Evolutionary conservation across 441 rosid genomes (phyloP).

Genomic region (Dalechampia spathulata): DNA sequence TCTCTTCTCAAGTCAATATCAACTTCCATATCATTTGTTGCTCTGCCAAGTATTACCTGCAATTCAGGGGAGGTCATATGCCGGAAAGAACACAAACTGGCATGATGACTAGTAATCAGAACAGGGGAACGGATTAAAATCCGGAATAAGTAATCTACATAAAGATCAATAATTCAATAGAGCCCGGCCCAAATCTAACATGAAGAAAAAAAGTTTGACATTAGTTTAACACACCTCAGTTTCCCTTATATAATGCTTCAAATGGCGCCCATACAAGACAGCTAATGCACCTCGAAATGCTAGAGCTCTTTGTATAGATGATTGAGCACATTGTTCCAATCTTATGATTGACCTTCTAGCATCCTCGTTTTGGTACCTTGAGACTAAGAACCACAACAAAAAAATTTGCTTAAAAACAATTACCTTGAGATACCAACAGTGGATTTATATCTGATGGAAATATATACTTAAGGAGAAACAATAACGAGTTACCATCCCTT

Average conservation of each 20-base stretch:
- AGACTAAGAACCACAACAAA: conserved; percentile 33
- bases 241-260: conserved; percentile 79
- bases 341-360: conserved; percentile 54
- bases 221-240: conserved; percentile 49
- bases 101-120: neutral
- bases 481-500: conserved; percentile 45
- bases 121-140: neutral
- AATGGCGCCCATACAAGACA: conserved; percentile 63
- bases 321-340: conserved; percentile 69
- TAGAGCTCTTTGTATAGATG: conserved; percentile 73
- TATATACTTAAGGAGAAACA: conserved; percentile 14
- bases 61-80: conserved; percentile 7
- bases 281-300: conserved; percentile 81
- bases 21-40: conserved; percentile 61
- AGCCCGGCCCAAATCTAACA: neutral
- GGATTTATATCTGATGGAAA: neutral
- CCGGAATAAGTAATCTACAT: neutral
- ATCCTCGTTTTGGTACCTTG: conserved; percentile 56
- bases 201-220: neutral
- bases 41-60: conserved; percentile 87
- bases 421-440: neutral
- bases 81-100: conserved; percentile 5
- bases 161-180: neutral
- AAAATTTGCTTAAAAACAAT: neutral
- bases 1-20: conserved; percentile 90